These are phyloP conservation scores for Claviceps sp. DNA, from an alignment of 2,329 filamentous ascomycete genomes.

Conservation along the genomic window DNA sequence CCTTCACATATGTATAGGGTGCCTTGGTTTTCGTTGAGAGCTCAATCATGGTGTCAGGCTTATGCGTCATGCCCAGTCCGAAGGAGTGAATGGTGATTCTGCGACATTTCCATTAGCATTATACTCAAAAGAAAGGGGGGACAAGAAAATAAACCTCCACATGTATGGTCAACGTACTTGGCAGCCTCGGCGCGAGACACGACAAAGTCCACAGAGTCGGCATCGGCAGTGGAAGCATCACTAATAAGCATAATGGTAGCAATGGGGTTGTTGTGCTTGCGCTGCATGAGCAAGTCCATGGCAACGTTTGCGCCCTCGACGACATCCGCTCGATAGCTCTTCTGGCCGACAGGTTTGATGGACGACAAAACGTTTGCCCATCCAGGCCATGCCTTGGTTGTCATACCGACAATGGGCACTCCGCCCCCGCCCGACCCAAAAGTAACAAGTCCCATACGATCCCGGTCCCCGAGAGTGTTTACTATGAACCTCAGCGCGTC, in stretches of 20 bases:
- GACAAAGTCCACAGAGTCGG: constrained; percentile 94
- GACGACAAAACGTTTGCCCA: constrained; percentile 79
- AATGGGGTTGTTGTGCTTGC: constrained; percentile 88
- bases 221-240: constrained; percentile 87
- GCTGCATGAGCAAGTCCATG: constrained; percentile 97
- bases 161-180: constrained; percentile 48
- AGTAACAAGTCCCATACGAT: constrained; percentile 93
- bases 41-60: constrained; percentile 98
- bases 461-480: constrained; percentile 73
- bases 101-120: not conserved
- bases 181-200: constrained; percentile 92
- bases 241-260: constrained; percentile 94
- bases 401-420: constrained; percentile 95
- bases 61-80: constrained; percentile 89
- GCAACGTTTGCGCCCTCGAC: constrained; percentile 96
- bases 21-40: constrained; percentile 90
- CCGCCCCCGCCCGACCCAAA: constrained; percentile 91
- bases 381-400: constrained; percentile 82
- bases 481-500: constrained; percentile 91
- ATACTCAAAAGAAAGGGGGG: not conserved
- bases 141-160: not conserved
- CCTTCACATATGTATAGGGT: constrained; percentile 95
- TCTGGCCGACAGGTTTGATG: constrained; percentile 88
- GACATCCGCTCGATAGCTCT: constrained; percentile 90
- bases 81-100: constrained; percentile 94